Evolutionary conservation across 2,329 filamentous ascomycete genomes (phyloP), one percentile per base, ranked within the genome.

Genomic region (Phialophora chinensis): DNA sequence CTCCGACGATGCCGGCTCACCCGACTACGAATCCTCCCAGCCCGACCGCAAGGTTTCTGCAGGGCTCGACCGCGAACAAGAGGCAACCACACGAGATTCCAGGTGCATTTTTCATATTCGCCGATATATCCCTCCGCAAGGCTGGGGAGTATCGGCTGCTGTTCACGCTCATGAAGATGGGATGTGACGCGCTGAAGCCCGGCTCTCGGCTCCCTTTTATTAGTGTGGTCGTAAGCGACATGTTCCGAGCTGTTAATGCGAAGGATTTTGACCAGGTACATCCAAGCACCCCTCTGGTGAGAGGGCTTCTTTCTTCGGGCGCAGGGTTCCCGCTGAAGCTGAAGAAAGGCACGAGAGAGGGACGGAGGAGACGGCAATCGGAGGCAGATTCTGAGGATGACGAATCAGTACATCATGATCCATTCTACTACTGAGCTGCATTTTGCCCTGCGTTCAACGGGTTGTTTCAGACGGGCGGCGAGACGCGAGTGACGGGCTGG

Each of bases 61-160:
- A 63, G 25, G 60, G 31, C 23, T 42, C 68, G 10, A 52, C 58
- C 4, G 35, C 31, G 2, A 49, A 61, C 63, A 31, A 42, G 44
- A 65, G 63, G 33, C 25, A 35, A 14, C 47, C 62, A 33, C 61
- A 66, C 23, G 59, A 53, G 53, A 72, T 75, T 4, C 79, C 80
- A 4, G 77, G 79, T 23, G 76, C 78, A 1, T 83, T 83, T 68
- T 83, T 83, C 70, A 79, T 83, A 29, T 83, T 83, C 60, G 75
- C 80, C 0, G 81, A 83, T 69, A 75, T 83, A 1, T 82, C 81
- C 2, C 77, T 83, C 25, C 80, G 81, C 54, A 78, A 77, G 7
- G 78, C 80, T 23, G 81, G 81, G 0, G 62, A 77, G 3, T 83
- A 83, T 68, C 77, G 78, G 6, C 72, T 83, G 1, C 77, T 80